Evolutionary conservation across 352 stramenopile species (phyloP).

Genomic region (Aphanomyces cochlioides): DNA sequence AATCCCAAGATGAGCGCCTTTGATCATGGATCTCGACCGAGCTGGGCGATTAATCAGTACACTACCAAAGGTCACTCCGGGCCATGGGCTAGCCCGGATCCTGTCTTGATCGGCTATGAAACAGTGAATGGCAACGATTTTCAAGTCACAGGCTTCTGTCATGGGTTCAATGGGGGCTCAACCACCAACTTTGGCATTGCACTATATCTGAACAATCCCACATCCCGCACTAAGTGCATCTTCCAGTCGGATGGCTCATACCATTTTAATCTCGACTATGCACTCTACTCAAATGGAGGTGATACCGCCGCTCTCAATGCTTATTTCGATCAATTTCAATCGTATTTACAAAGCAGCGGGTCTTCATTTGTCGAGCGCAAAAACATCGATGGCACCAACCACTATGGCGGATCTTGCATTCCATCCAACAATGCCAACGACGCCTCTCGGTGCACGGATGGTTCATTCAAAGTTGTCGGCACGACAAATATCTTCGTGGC

Average conservation of each 20-base stretch:
- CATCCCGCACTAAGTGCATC: constrained; percentile 39
- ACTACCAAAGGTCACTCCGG: constrained; percentile 43
- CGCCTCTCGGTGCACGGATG: constrained; percentile 50
- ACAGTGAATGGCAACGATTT: constrained; percentile 57
- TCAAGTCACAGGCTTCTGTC: constrained; percentile 50
- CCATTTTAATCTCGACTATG: constrained; percentile 40
- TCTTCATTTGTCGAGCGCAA: constrained; percentile 44
- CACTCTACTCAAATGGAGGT: constrained; percentile 37
- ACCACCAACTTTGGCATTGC: constrained; percentile 43
- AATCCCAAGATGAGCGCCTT: constrained; percentile 55
- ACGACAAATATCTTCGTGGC: constrained; percentile 67
- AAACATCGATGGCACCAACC: constrained; percentile 31
- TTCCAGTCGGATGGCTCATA: constrained; percentile 47
- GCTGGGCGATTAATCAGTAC: constrained; percentile 52
- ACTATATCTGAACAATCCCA: constrained; percentile 65
- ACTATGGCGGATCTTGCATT: constrained; percentile 40
- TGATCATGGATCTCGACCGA: constrained; percentile 36
- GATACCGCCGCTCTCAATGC: constrained; percentile 57
- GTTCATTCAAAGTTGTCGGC: constrained; percentile 55
- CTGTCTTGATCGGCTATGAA: constrained; percentile 58
- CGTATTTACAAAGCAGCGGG: background rate
- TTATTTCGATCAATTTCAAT: constrained; percentile 32
- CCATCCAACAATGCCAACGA: constrained; percentile 43
- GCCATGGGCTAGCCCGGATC: constrained; percentile 42
- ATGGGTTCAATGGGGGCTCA: constrained; percentile 42